Evolutionary conservation across 2,329 filamentous ascomycete genomes (phyloP).

Genomic region (Metarhizium rileyi): DNA sequence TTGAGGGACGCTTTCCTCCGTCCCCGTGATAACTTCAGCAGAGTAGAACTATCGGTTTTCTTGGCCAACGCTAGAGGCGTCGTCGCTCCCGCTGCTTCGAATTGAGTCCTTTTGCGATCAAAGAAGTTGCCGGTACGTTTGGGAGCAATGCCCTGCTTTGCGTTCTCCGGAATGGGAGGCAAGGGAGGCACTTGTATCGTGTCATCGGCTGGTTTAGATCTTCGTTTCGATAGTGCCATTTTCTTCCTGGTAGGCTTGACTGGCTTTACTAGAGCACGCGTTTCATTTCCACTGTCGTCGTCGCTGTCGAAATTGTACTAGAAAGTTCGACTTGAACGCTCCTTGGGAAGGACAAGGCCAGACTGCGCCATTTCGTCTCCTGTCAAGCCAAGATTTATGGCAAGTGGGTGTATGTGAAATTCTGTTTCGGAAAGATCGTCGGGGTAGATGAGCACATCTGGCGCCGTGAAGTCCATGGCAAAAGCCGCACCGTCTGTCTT

Average conservation of each 20-base stretch:
- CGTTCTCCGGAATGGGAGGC: conserved; percentile 22
- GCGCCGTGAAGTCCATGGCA: conserved; percentile 19
- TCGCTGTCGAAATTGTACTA: conserved; percentile 30
- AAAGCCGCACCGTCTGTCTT: conserved; percentile 28
- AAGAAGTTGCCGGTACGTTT: conserved; percentile 19
- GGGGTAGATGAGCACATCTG: conserved; percentile 23
- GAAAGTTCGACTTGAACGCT: conserved; percentile 22
- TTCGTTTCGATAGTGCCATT: conserved; percentile 2
- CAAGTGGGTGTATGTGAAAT: conserved; percentile 28
- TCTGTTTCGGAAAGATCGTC: conserved; percentile 23
- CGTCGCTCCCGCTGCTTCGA: conserved; percentile 7
- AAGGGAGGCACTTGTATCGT: conserved; percentile 17
- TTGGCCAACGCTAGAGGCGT: neutral
- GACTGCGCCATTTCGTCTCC: conserved; percentile 19
- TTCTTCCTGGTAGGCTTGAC: neutral
- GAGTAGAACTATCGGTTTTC: neutral
- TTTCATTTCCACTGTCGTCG: conserved; percentile 16
- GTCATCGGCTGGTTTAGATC: conserved; percentile 9
- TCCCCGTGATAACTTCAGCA: conserved; percentile 5
- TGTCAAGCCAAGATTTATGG: conserved; percentile 18
- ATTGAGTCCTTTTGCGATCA: conserved; percentile 16
- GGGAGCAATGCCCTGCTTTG: conserved; percentile 14
- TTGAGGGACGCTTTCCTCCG: conserved; percentile 12
- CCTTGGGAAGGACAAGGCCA: conserved; percentile 25
- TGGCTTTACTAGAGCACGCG: neutral